Evolutionary conservation across 116 monocot species (phyloP), one percentile per base, ranked within the genome.

Genomic region (Posidonia oceanica): DNA sequence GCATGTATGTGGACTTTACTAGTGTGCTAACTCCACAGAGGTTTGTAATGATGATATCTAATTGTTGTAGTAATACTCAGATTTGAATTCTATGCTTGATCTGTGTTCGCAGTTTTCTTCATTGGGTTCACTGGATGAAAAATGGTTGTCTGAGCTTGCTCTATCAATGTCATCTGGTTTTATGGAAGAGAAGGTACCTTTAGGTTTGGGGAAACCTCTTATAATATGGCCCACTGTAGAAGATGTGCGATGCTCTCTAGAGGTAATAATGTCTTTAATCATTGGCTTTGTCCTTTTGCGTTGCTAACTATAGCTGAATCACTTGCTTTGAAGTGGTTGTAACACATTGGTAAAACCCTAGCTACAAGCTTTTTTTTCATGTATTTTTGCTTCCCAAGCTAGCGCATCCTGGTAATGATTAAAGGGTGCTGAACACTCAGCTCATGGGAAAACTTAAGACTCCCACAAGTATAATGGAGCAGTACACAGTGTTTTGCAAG

Each of bases 141-240:
- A 79, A 66, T 97, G 97, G 97, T 61, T 97, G 71, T 74, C 81
- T 20, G 97, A 97, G 71, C 82, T 97, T 56, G 76, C 72, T 63
- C 48, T 55, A 2, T 97, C 97, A 8, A 71, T 87, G 75, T 97
- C 92, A 41, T 81, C 97, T 53, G 97, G 97, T 21, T 69, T 76
- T 44, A 73, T 82, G 56, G 67, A 80, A 71, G 83, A 89, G 73
- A 80, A 80, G 48, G 82, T 72, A 73, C 87, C 78, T 48, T 72
- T 97, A 66, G 89, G 97, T 21, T 62, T 76, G 16, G 97, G 97
- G 23, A 85, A 83, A 60, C 87, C 87, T n/a, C 75, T 76, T 61
- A 85, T 97, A 63, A 82, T 92, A 53, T 92, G 91, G 91, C 92
- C 97, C 67, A 97, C 97, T 61, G 89, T 97, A 41, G 92, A 92